Evolutionary conservation across 768 basidiomycete species (phyloP), one percentile per base, ranked within the genome.

Genomic region (Auriscalpium microsporum): DNA sequence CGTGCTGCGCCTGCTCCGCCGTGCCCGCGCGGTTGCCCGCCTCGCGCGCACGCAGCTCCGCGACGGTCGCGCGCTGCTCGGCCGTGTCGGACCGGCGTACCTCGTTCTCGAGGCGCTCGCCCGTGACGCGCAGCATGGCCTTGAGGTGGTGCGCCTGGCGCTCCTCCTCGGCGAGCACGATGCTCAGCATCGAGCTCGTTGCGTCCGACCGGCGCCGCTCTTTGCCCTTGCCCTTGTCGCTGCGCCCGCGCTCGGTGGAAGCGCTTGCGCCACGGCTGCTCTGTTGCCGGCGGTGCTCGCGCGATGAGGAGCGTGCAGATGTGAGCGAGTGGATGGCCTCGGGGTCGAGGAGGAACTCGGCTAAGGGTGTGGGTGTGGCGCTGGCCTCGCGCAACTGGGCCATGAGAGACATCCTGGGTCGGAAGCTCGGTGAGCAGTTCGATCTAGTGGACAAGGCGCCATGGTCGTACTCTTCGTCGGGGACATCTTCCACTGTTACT

Each of bases 81-180:
- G 61, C 58, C n/a, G 44, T 38, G 16, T 62, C 61, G 21, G 56
- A 58, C 13, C 55, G 54, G 21, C 58, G 58, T 37, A 35, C 53
- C 55, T 61, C 60, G 35, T 35, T 48, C 35, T 59, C 60, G 28
- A 61, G 47, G 1, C 61, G 55, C 23, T 56, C 61, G 10, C 56
- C 53, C 21, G 61, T 60, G 38, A 59, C 49, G 42, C 54, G 58
- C 45, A 62, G 45, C 50, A 62, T 40, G 44, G 58, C 55, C 40
- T 57, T 59, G 34, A 62, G 55, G 38, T 57, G 60, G 52, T 57
- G 56, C 38, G 61, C 54, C 53, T 62, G 60, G 42, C 61, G 58
- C 45, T 62, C 60, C 37, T 59, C 58, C 50, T 62, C 61, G 40
- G 48, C 61, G 40, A 62, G 51, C 61, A 62, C 60, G 35, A 62